Conservation (phyloP, 2,329 filamentous ascomycete species). For the Fusarium sp. region DNA sequence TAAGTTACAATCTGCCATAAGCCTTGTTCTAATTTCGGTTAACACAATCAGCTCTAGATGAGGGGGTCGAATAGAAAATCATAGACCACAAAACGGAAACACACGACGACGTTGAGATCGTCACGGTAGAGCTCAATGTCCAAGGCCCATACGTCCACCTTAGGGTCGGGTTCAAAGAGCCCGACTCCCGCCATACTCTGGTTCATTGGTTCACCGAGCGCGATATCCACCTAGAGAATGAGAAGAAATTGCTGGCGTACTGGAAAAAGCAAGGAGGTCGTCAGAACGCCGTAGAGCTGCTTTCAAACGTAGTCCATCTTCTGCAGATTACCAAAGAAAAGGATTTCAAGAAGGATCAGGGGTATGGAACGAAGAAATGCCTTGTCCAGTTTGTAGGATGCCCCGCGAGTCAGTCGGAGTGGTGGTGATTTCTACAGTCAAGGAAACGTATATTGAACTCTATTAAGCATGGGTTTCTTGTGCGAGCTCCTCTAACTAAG, state of each 20-base stretch:
- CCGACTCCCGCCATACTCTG: background rate
- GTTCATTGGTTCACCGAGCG: background rate
- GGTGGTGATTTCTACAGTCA: background rate
- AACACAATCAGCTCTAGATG: background rate
- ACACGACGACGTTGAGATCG: background rate
- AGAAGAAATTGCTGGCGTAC: background rate
- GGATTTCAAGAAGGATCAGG: accelerated
- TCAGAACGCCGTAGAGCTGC: accelerated
- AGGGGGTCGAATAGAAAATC: background rate
- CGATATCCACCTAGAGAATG: background rate
- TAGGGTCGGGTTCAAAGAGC: accelerated
- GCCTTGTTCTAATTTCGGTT: accelerated
- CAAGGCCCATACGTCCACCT: background rate
- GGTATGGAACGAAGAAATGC: background rate
- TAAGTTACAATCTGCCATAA: background rate
- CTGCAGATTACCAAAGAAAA: background rate
- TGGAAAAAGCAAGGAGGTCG: background rate
- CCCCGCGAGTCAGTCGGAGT: accelerated
- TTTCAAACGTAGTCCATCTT: background rate
- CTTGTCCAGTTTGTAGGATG: background rate
- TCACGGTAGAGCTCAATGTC: accelerated
- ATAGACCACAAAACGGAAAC: background rate
- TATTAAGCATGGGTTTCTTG: accelerated
- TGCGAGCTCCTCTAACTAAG: accelerated
- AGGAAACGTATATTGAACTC: accelerated